A percentile compares a stretch with the other conserved stretches of the same genome.
phyloP scores from a whole-genome alignment of 345 rosid genomes.

The Carallia pectinifolia region DNA sequence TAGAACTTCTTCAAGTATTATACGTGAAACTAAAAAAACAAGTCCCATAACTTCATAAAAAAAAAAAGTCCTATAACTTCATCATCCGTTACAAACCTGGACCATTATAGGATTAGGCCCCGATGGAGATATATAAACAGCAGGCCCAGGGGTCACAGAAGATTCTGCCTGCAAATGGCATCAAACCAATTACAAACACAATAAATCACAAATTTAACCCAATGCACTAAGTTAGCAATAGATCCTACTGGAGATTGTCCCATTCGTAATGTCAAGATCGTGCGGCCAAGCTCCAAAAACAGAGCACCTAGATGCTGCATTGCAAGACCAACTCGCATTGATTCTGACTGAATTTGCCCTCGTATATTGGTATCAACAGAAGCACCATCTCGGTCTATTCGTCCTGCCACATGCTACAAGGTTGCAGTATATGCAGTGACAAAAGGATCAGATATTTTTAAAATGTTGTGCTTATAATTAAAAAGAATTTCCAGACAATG shows the following conservation, averaged over 20 bases:
- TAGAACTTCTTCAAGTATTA: no score
- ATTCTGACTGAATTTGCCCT: constrained; percentile 75
- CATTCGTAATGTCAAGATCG: constrained; percentile 74
- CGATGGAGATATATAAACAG: constrained; percentile 81
- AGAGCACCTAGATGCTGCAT: constrained; percentile 92
- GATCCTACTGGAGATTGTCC: constrained; percentile 69
- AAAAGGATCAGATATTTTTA: constrained; percentile 42
- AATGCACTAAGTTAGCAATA: neutral
- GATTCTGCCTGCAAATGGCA: constrained; percentile 53
- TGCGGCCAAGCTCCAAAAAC: constrained; percentile 93
- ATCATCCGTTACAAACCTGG: constrained; percentile 53
- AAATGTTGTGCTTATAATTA: neutral
- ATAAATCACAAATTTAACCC: neutral
- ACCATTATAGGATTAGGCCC: constrained; percentile 98
- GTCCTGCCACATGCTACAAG: constrained; percentile 81
- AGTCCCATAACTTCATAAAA: neutral
- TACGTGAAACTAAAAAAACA: neutral
- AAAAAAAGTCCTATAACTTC: neutral
- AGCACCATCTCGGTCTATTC: constrained; percentile 71
- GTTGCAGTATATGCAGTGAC: constrained; percentile 49
- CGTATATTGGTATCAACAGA: constrained; percentile 59
- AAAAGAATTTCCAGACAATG: neutral
- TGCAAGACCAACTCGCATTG: constrained; percentile 62
- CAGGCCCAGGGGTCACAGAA: constrained; percentile 87
- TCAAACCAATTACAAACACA: constrained; percentile 2